phyloP scores from a whole-genome alignment of 1,139 yeast genomes.

The Saccharomyces hybrid region DNA sequence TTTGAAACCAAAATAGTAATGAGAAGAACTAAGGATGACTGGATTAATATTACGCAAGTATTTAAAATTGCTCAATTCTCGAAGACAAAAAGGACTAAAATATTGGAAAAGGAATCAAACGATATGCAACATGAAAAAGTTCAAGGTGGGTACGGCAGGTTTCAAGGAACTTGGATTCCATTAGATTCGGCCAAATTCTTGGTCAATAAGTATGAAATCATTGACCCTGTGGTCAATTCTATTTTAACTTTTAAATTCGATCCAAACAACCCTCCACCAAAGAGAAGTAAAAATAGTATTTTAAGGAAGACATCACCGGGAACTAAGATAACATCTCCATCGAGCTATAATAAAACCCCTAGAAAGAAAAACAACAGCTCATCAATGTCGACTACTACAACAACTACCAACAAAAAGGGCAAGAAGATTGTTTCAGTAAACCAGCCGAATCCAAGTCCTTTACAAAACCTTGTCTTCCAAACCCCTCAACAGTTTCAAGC shows the following conservation, averaged over 20 bases:
- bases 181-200: conserved; percentile 46
- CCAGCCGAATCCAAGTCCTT: conserved; percentile 30
- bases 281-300: conserved; percentile 38
- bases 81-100: conserved; percentile 75
- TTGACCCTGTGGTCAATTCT: conserved; percentile 46
- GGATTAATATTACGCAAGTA: conserved; percentile 89
- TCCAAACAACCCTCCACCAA: conserved; percentile 45
- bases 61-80: conserved; percentile 82
- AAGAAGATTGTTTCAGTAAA: conserved; percentile 6
- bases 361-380: conserved; percentile 22
- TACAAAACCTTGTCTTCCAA: conserved; percentile 28
- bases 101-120: conserved; percentile 82
- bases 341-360: conserved; percentile 32
- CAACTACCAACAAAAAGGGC: conserved; percentile 21
- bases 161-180: conserved; percentile 95
- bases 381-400: conserved; percentile 9
- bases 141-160: conserved; percentile 92
- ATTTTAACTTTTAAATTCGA: conserved; percentile 44
- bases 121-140: conserved; percentile 83
- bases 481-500: conserved; percentile 25
- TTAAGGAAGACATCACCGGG: conserved; percentile 30
- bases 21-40: conserved; percentile 73
- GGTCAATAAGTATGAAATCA: conserved; percentile 47
- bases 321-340: conserved; percentile 26
- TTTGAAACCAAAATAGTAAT: conserved; percentile 37